Conservation (phyloP, 768 basidiomycete genomes). For the Lentinula edodes region DNA sequence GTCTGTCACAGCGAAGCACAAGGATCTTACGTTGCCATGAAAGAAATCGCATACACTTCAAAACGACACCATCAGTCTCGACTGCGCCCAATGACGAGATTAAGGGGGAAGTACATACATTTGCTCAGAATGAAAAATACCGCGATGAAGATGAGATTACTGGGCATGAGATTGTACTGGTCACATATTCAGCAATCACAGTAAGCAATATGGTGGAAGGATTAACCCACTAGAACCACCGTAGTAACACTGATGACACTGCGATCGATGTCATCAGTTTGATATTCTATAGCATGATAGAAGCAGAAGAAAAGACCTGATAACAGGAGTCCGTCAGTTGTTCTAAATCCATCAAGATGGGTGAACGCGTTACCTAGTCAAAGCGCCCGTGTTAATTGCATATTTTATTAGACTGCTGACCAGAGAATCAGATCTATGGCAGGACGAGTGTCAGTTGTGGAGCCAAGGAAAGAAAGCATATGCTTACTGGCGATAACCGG, state of each 20-base stretch:
- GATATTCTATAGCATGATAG: background rate
- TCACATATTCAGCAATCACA: background rate
- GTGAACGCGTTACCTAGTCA: conserved; percentile 44
- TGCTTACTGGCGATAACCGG: conserved; percentile 43
- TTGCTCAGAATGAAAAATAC: conserved; percentile 65
- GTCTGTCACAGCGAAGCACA: background rate
- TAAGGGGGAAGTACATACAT: conserved; percentile 31
- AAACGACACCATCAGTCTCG: background rate
- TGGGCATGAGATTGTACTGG: conserved; percentile 51
- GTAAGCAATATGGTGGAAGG: background rate
- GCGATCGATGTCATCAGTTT: conserved; percentile 1
- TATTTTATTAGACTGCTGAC: conserved; percentile 53
- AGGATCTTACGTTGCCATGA: conserved; percentile 53
- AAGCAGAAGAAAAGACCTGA: background rate
- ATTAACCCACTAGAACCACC: conserved; percentile 39
- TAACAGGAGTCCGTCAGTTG: background rate
- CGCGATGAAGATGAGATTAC: conserved; percentile 54
- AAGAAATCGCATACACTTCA: conserved; percentile 59
- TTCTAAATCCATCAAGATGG: background rate
- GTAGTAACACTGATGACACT: conserved; percentile 45
- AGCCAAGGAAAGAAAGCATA: background rate
- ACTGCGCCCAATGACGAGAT: background rate
- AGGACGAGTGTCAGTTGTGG: background rate
- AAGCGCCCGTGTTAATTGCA: conserved; percentile 59
- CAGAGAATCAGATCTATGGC: conserved; percentile 44